Conservation (phyloP, 176 grass and related monocot genomes). For the Phoenix roebelenii region DNA sequence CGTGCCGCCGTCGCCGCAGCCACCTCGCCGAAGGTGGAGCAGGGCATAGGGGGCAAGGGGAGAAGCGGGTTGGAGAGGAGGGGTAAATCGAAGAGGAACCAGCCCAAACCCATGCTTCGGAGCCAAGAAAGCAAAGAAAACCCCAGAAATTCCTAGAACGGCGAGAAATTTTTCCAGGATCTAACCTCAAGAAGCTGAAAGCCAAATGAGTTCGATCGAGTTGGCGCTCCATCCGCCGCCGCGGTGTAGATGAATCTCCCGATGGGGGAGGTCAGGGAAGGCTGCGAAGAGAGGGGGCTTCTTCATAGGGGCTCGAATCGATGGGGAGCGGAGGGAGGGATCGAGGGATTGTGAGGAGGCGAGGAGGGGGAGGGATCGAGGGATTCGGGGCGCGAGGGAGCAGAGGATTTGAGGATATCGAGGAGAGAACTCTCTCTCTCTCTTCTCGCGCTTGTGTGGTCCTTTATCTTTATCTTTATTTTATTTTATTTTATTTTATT, state of each 20-base stretch:
- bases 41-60: slow-evolving; percentile 18
- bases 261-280: too few species aligned
- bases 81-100: not conserved
- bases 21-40: not conserved
- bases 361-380: not conserved
- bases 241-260: not conserved
- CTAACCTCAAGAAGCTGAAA: too few species aligned
- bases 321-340: not conserved
- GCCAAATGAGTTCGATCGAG: too few species aligned
- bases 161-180: too few species aligned
- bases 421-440: not conserved
- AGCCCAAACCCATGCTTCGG: not conserved
- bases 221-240: too few species aligned
- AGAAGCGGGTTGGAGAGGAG: slow-evolving; percentile 20
- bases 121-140: not conserved
- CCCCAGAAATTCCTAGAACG: not conserved
- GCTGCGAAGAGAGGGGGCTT: too few species aligned
- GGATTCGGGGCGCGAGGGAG: not conserved
- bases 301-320: not conserved
- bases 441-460: too few species aligned
- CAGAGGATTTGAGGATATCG: slow-evolving; percentile 6
- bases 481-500: too few species aligned
- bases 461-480: too few species aligned
- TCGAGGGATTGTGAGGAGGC: not conserved
- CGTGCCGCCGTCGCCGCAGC: too few species aligned